Evolutionary conservation across 805 yeast species (phyloP), one percentile per base, ranked within the genome.

Genomic region (Candida glaebosa): DNA sequence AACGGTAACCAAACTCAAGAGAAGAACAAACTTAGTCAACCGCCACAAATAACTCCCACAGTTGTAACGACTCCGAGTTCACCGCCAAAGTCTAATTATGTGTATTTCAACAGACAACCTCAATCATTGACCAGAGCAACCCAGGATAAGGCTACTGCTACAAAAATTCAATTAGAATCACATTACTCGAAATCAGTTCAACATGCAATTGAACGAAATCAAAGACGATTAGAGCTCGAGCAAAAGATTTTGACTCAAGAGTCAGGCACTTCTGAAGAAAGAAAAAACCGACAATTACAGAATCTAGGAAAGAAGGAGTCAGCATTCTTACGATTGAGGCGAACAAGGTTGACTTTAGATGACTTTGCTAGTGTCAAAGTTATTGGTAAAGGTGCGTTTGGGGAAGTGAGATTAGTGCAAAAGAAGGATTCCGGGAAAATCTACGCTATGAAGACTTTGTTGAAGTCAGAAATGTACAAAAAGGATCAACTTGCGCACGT

Each of bases 371-470:
- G 96, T 1, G 95, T 89, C 41, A 88, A 88, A 63, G 96, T 85
- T 26, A 78, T 74, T 78, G 99, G 99, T 38, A 93, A 93, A 61
- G 99, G 99, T 48, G 96, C 99, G 0, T 93, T 93, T 68, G 99
- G 99, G 47, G 97, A 89, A 58, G 99, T 93, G 26, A 77, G 97
- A 47, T 71, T 93, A 40, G 98, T 93, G 10, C 97, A 93, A 58
- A 91, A 90, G 70, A 75, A 71, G 40, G 99, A 93, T 63, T 84
- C 93, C 1, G 96, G 96, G 40, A 84, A 86, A 64, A 90, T 86
- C 26, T 89, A 82, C 68, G 96, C 96, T 37, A 93, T 87, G 99
- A 89, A 89, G 65, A 90, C 96, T 3, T 76, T 84, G 55, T 75
- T 84, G 58, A 93, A 87, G 63, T 76, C 85, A 39, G 99, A 93